A percentile compares a stretch with the other conserved stretches of the same genome.
Evolutionary conservation across 441 rosid genomes (phyloP).

Genomic region (Pelargonium myrrhifolium): DNA sequence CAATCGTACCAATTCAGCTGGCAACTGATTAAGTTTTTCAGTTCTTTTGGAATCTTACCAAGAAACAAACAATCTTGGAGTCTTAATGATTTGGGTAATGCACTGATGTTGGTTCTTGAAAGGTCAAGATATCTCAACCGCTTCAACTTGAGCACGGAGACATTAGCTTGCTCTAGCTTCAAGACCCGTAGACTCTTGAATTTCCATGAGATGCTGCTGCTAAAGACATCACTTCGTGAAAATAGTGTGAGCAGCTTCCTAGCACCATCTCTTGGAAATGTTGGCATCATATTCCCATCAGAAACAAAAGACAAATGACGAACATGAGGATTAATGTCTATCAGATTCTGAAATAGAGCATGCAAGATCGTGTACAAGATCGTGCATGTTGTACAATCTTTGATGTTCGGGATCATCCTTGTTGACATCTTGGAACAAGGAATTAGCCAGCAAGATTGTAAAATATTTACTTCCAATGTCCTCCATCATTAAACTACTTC

Average conservation of each 20-base stretch:
- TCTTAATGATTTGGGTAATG: too few species aligned
- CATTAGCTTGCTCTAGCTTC: not conserved
- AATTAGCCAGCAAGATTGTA: not conserved
- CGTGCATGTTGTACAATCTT: constrained; percentile 5
- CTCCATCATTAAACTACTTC: not conserved
- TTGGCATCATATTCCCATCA: not conserved
- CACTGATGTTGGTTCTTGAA: not conserved
- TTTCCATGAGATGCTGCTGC: not conserved
- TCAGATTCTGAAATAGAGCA: not conserved
- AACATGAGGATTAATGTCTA: not conserved
- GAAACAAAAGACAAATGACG: not conserved
- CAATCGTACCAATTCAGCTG: too few species aligned
- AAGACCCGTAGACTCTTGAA: not conserved
- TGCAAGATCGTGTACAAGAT: constrained; percentile 8
- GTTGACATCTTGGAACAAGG: constrained; percentile 5
- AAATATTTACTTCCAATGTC: constrained; percentile 1
- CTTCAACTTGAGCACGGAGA: not conserved
- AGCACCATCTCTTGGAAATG: not conserved
- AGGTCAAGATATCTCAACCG: constrained; percentile 14
- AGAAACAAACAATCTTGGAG: too few species aligned
- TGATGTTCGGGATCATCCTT: not conserved
- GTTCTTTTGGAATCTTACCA: too few species aligned
- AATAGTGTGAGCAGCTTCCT: not conserved
- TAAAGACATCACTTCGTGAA: not conserved
- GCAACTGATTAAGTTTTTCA: too few species aligned